A percentile compares a stretch with the other conserved stretches of the same genome.
Conservation (phyloP, 208 protist species). For the Sergeia podlipaevii region DNA sequence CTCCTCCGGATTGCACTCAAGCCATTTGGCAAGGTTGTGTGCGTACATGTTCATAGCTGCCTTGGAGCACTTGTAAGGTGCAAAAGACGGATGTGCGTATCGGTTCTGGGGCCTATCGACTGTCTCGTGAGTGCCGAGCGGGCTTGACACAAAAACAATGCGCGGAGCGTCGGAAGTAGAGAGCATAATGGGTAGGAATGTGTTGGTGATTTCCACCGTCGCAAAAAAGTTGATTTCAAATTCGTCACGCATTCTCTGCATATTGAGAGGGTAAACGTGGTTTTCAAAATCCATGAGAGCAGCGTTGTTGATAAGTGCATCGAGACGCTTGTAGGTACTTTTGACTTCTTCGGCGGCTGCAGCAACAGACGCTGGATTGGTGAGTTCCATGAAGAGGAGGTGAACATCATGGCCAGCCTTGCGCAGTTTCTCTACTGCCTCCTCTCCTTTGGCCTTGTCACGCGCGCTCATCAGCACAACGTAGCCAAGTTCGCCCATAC, state of each 20-base stretch:
- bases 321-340: slow-evolving; percentile 7
- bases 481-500: slow-evolving; percentile 15
- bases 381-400: slow-evolving; percentile 6
- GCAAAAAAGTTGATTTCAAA: slow-evolving; percentile 23
- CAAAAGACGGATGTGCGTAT: slow-evolving; percentile 20
- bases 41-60: slow-evolving; percentile 23
- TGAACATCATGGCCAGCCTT: slow-evolving; percentile 5
- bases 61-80: slow-evolving; percentile 18
- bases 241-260: slow-evolving; percentile 9
- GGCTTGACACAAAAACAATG: slow-evolving; percentile 14
- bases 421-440: slow-evolving; percentile 6
- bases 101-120: slow-evolving; percentile 51
- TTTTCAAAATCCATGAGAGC: slow-evolving; percentile 23
- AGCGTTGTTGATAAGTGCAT: slow-evolving; percentile 23
- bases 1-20: slow-evolving; percentile 21
- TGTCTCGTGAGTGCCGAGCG: slow-evolving; percentile 13
- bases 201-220: slow-evolving; percentile 10
- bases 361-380: slow-evolving; percentile 5
- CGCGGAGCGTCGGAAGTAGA: slow-evolving; percentile 14
- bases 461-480: slow-evolving; percentile 29
- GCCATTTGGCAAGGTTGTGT: slow-evolving; percentile 21
- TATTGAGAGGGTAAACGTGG: slow-evolving; percentile 13
- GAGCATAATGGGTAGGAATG: slow-evolving; percentile 16
- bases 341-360: slow-evolving; percentile 10
- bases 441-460: slow-evolving; percentile 12